Conservation (phyloP, 352 stramenopile species). For the Phytopythium oedochilum region DNA sequence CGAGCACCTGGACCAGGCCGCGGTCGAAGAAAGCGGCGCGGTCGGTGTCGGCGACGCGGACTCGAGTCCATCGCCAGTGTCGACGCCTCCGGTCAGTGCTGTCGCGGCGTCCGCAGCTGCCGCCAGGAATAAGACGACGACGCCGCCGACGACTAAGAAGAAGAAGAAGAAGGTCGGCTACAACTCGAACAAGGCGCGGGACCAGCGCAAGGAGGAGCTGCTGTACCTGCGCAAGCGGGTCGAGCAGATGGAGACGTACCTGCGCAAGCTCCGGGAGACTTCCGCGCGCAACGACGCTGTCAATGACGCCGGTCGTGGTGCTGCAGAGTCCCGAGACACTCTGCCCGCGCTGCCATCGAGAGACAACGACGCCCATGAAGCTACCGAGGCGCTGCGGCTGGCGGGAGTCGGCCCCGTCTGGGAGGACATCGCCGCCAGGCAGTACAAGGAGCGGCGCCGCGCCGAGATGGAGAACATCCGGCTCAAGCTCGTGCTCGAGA, state of each 20-base stretch:
- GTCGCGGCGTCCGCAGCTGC: conserved; percentile 2
- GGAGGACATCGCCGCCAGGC: conserved; percentile 43
- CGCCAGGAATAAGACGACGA: no score
- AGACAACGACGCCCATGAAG: no score
- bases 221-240: conserved; percentile 61
- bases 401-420: conserved; percentile 35
- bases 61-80: conserved; percentile 7
- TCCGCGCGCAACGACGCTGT: conserved; percentile 10
- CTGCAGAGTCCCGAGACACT: no score
- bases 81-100: conserved; percentile 16
- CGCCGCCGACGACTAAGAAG: conserved; percentile 1
- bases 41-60: conserved; percentile 7
- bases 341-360: no score
- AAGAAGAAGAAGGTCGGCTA: conserved; percentile 48
- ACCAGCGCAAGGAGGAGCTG: conserved; percentile 62
- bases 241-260: conserved; percentile 36
- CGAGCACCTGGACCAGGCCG: background rate
- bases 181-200: conserved; percentile 52
- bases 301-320: background rate
- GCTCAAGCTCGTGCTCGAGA: conserved; percentile 42
- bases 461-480: conserved; percentile 56
- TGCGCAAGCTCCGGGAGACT: conserved; percentile 29
- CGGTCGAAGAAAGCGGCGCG: background rate
- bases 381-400: conserved; percentile 22
- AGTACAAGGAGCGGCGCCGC: conserved; percentile 42